Base-by-base conservation (phyloP, 495 filamentous ascomycete genomes). In the Aspergillus sparsus region DNA sequence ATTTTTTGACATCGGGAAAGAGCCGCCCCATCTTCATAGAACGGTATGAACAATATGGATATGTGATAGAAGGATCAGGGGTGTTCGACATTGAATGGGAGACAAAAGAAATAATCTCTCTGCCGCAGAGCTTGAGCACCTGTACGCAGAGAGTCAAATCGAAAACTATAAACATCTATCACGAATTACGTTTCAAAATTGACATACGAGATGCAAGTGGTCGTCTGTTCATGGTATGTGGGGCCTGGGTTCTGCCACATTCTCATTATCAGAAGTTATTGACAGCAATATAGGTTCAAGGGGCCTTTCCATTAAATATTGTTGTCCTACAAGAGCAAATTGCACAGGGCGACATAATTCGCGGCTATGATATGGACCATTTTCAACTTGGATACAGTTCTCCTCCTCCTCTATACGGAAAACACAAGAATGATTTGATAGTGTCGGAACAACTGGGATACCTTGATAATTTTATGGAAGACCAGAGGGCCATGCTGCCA, bases 101-200 rank as follows among this genome's bases (percentile, higher is more conserved):
- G 12, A 56, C 66, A 7, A 55, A 34, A 7, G 47, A 41, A 5
- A 49, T 44, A 0, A 53, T 70, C 9, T 37, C 54, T 54, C 35
- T 70, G 15, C 68, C 68, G 2, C 27, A 50, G 10, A 58, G 42
- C 18, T 46, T 68, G n/a, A 39, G 61, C 11, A 16, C 35, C 0
- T 65, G 61, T 35, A 66, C 65, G 27, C 68, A 70, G 42, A 41
- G 45, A 27, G 36, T 70, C 10, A 51, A 47, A 0, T 62, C 61
- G 0, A 62, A 53, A 9, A 32, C 31, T 11, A 64, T 70, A 32
- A 62, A 62, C 9, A 68, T 68, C n/a, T 18, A 34, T 16, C 65
- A 68, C 49, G 21, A 41, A 34, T 21, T 70, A 10, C 11, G 33
- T 1, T 31, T 70, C 7, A 62, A 34, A 10, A 60, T 65, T 1